These are phyloP conservation scores for Eragrostis nindensis DNA, from an alignment of 176 grass and related monocot genomes.

Conservation along the genomic window DNA sequence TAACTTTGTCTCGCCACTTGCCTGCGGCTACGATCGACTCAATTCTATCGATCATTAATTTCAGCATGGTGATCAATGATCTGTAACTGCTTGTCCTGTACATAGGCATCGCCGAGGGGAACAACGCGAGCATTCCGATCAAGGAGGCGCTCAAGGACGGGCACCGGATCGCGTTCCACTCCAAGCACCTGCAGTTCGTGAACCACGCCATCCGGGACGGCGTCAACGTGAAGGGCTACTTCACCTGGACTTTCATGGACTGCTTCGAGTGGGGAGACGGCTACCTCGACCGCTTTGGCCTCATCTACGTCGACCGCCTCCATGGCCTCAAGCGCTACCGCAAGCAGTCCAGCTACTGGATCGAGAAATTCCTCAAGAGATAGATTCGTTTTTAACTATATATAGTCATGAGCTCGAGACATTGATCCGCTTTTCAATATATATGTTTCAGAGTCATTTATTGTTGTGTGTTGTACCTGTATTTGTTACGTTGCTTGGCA, in stretches of 20 bases:
- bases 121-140: conserved; percentile 47
- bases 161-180: conserved; percentile 49
- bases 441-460: no score
- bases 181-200: conserved; percentile 43
- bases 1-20: no score
- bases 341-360: conserved; percentile 70
- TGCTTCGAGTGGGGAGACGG: conserved; percentile 71
- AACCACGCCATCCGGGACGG: conserved; percentile 60
- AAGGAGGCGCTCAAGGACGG: conserved; percentile 50
- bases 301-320: conserved; percentile 60
- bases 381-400: no score
- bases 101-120: conserved; percentile 46
- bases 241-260: conserved; percentile 75
- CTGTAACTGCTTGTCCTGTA: no score
- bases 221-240: conserved; percentile 62
- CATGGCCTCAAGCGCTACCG: conserved; percentile 64
- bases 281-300: conserved; percentile 55
- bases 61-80: no score
- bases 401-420: no score
- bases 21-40: no score
- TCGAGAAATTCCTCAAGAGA: conserved; percentile 50
- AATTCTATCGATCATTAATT: no score
- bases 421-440: no score
- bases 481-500: no score
- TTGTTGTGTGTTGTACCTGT: no score